These are phyloP conservation scores for Magnolia changhungtana DNA, from an alignment of 164 flowering plant species.

Conservation along the genomic window DNA sequence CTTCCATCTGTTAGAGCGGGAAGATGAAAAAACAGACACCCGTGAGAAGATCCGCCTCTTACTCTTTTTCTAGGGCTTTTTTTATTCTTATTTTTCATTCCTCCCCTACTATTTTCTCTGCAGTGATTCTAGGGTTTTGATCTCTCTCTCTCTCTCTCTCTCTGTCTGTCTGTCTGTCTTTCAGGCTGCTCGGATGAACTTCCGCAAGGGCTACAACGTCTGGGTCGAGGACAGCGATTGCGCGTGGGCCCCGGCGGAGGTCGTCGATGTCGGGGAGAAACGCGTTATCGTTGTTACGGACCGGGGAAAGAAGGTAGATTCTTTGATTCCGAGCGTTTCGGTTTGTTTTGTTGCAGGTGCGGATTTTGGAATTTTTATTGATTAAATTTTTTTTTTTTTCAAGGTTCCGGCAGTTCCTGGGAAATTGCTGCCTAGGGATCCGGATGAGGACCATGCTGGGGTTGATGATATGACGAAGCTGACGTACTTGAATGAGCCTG, in stretches of 20 bases:
- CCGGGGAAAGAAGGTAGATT: conserved; percentile 66
- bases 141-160: background rate
- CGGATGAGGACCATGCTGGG: conserved; percentile 87
- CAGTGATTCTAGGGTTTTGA: conserved; percentile 24
- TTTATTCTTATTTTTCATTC: conserved; percentile 5
- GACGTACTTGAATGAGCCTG: conserved; percentile 95
- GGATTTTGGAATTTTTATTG: background rate
- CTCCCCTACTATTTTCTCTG: background rate
- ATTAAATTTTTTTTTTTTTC: too few relatives aligned
- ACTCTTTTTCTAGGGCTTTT: background rate
- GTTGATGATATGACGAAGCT: conserved; percentile 98
- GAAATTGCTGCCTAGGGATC: conserved; percentile 70
- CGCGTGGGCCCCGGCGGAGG: conserved; percentile 82
- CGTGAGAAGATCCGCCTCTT: background rate
- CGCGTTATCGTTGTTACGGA: conserved; percentile 51
- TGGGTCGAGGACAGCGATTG: conserved; percentile 76
- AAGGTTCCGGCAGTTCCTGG: conserved; percentile 56
- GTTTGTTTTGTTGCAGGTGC: background rate
- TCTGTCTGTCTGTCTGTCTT: background rate
- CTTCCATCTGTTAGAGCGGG: conserved; percentile 16
- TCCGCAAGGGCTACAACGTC: conserved; percentile 70
- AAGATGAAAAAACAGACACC: conserved; percentile 13
- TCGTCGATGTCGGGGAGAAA: conserved; percentile 45
- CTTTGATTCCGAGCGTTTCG: background rate
- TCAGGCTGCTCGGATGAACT: conserved; percentile 43